These are phyloP conservation scores for Pseudozyma pruni DNA, from an alignment of 1,284 basidiomycete genomes.

Conservation along the genomic window DNA sequence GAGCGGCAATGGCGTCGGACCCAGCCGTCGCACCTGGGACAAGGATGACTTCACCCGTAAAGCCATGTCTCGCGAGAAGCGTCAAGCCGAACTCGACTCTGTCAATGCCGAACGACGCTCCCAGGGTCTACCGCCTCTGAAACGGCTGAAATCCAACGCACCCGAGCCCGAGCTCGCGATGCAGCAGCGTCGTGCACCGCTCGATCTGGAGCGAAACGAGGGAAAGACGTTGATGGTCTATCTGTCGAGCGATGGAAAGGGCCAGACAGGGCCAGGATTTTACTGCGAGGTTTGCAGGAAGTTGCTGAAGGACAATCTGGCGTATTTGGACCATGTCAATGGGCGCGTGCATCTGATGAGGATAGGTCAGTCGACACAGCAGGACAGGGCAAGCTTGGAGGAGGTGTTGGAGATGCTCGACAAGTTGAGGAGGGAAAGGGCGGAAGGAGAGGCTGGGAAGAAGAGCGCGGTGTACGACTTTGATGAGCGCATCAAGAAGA, in stretches of 20 bases:
- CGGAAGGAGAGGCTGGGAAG: conserved; percentile 1
- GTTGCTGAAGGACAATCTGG: conserved; percentile 91
- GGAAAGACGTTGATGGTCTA: conserved; percentile 65
- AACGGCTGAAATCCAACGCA: conserved; percentile 47
- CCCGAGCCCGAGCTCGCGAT: conserved; percentile 61
- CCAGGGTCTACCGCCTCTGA: conserved; percentile 53
- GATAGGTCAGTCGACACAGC: conserved; percentile 92
- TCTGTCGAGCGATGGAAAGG: conserved; percentile 36
- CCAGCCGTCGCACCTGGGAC: conserved; percentile 62
- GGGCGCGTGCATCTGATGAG: conserved; percentile 87
- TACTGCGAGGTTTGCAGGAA: conserved; percentile 70
- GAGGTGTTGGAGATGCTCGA: conserved; percentile 92
- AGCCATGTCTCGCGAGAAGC: conserved; percentile 59
- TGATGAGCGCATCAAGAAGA: conserved; percentile 83
- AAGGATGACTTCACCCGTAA: conserved; percentile 54
- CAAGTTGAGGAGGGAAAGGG: conserved; percentile 71
- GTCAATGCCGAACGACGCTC: conserved; percentile 55
- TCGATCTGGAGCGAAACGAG: conserved; percentile 58
- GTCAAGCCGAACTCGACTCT: conserved; percentile 52
- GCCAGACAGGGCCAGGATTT: conserved; percentile 63
- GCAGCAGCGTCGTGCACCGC: conserved; percentile 51
- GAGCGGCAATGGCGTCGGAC: conserved; percentile 50
- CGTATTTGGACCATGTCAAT: conserved; percentile 96
- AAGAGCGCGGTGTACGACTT: conserved; percentile 80
- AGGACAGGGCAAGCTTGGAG: conserved; percentile 86